Evolutionary conservation across 768 basidiomycete genomes (phyloP), one percentile per base, ranked within the genome.

Genomic region (Rhodotorula graminis): DNA sequence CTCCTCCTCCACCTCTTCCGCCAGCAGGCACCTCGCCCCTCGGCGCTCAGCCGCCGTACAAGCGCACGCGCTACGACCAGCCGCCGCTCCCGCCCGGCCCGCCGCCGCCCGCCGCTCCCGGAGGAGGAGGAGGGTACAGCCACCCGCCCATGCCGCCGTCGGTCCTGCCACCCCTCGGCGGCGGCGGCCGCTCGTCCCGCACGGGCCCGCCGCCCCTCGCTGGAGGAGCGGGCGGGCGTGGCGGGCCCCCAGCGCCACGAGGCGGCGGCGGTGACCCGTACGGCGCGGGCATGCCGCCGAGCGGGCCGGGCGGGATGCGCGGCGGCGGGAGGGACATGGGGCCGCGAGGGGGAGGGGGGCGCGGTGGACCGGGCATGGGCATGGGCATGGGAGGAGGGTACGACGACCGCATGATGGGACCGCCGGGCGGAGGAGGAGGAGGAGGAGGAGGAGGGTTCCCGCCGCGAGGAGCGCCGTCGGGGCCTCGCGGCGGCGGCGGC

Each of bases 31-130:
- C 46, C 1, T 83, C 80, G 23, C 80, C 85, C 7, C 27, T 55
- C 84, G 73, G 83, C 82, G 65, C 85, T n/a, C n/a, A n/a, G 82
- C 74, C 85, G 82, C 61, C 65, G 16, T 71, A 53, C 72, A 74
- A 75, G 61, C 86, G 85, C 62, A 82, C 80, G 66, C 70, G 69
- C 65, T 83, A 76, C 86, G 92, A 56, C 93, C 86, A 82, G 72
- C 85, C 85, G 75, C 89, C 88, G 73, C 89, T 89, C 75, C 87
- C 87, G 76, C 83, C 85, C 0, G 85, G 86, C 23, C 85, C 85
- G 0, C 85, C 84, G 9, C 85, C 86, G 19, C 31, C 42, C 44
- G n/a, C 42, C 44, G n/a, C 60, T 19, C 29, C 40, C 1, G n/a
- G 15, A 18, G 44, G 16, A 44, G 42, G 9, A 44, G 42, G 9